Evolutionary conservation across 2,329 filamentous ascomycete genomes (phyloP).

Genomic region (Fusarium luffae): DNA sequence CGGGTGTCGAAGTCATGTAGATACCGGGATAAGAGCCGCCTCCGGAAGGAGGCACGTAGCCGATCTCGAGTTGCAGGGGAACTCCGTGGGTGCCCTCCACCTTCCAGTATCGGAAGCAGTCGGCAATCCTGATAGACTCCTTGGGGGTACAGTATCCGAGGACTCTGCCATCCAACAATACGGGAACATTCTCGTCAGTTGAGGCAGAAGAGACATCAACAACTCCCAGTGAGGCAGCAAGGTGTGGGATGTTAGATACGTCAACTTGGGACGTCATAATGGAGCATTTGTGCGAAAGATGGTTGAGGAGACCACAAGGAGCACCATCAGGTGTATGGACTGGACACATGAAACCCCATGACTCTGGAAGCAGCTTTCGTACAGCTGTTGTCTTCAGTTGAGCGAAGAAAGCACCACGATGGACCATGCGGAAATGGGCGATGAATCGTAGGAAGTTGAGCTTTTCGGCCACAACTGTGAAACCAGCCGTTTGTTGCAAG

Average conservation of each 20-base stretch:
- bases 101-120: conserved; percentile 94
- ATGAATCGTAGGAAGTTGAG: conserved; percentile 99
- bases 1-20: conserved; percentile 88
- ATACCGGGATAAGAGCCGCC: conserved; percentile 97
- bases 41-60: conserved; percentile 86
- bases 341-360: conserved; percentile 97
- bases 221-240: conserved; percentile 84
- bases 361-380: conserved; percentile 92
- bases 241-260: conserved; percentile 74
- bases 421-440: conserved; percentile 98
- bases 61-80: conserved; percentile 87
- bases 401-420: conserved; percentile 98
- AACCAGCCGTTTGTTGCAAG: conserved; percentile 93
- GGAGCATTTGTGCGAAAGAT: conserved; percentile 93
- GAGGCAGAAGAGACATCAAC: conserved; percentile 80
- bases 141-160: conserved; percentile 90
- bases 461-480: conserved; percentile 97
- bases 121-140: conserved; percentile 82
- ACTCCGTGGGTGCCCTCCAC: conserved; percentile 85
- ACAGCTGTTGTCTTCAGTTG: conserved; percentile 97
- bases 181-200: conserved; percentile 83
- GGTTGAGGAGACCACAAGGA: conserved; percentile 93
- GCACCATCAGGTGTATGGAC: conserved; percentile 97
- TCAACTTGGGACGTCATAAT: conserved; percentile 82
- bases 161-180: conserved; percentile 91